phyloP scores from a whole-genome alignment of 2,329 filamentous ascomycete species.

The Pezicula rhizophila region DNA sequence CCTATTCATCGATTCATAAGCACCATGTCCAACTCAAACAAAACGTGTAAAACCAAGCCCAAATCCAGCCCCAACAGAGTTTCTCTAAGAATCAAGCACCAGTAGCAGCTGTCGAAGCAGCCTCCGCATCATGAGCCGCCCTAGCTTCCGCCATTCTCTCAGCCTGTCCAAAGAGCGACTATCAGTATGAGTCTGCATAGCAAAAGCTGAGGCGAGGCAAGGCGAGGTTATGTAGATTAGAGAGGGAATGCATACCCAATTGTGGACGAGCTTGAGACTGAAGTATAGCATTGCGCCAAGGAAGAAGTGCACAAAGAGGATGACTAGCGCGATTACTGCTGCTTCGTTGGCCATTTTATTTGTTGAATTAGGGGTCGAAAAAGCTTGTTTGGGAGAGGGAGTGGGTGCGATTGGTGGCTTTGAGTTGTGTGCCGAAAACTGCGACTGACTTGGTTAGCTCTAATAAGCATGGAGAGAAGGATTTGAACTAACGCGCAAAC shows the following conservation, averaged over 20 bases:
- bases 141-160: background rate
- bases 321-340: background rate
- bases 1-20: too few species aligned
- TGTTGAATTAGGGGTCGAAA: too few species aligned
- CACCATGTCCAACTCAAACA: too few species aligned
- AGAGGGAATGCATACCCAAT: background rate
- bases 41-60: background rate
- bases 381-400: too few species aligned
- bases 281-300: background rate
- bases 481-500: too few species aligned
- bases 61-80: background rate
- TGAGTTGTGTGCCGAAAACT: too few species aligned
- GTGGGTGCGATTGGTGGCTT: too few species aligned
- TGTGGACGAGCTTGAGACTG: constrained; percentile 1
- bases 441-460: too few species aligned
- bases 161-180: background rate
- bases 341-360: background rate
- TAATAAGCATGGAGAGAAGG: too few species aligned
- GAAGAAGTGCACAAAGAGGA: background rate
- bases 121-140: constrained; percentile 1
- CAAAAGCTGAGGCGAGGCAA: too few species aligned
- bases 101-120: constrained; percentile 1
- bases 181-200: background rate
- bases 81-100: background rate
- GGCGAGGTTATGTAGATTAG: too few species aligned